phyloP scores from a whole-genome alignment of 2,329 filamentous ascomycete genomes.

The Aspergillus hortae region DNA sequence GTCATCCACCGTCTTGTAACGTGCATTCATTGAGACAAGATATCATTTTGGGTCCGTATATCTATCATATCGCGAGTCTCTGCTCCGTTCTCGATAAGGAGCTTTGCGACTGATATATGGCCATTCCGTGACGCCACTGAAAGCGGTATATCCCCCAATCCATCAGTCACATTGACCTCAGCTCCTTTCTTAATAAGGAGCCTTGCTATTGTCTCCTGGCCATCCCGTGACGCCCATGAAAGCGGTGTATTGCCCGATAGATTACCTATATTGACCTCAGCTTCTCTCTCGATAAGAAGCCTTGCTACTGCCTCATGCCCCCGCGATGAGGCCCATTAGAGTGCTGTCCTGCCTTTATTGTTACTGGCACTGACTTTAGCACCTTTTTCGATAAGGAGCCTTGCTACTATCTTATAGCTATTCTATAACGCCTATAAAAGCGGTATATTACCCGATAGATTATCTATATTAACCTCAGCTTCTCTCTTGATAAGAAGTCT shows the following conservation, averaged over 20 bases:
- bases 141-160: no score
- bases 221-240: neutral
- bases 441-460: no score
- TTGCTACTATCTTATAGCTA: slow-evolving; percentile 8
- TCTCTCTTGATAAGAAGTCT: no score
- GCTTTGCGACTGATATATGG: no score
- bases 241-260: no score
- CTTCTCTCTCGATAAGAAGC: slow-evolving; percentile 11
- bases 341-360: slow-evolving; percentile 1
- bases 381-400: slow-evolving; percentile 11
- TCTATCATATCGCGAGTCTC: neutral
- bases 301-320: slow-evolving; percentile 9
- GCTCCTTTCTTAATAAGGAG: neutral
- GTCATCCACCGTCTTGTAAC: no score
- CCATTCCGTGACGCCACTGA: no score
- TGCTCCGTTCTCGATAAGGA: slow-evolving; percentile 1
- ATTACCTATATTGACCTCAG: slow-evolving; percentile 1
- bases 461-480: no score
- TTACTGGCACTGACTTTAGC: slow-evolving; percentile 5
- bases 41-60: no score
- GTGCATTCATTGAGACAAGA: no score
- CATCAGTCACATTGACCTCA: neutral
- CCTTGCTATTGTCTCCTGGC: neutral
- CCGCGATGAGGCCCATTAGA: neutral
- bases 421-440: neutral